Conservation (phyloP, 2,329 filamentous ascomycete genomes). For the Bipolaris sorokiniana region DNA sequence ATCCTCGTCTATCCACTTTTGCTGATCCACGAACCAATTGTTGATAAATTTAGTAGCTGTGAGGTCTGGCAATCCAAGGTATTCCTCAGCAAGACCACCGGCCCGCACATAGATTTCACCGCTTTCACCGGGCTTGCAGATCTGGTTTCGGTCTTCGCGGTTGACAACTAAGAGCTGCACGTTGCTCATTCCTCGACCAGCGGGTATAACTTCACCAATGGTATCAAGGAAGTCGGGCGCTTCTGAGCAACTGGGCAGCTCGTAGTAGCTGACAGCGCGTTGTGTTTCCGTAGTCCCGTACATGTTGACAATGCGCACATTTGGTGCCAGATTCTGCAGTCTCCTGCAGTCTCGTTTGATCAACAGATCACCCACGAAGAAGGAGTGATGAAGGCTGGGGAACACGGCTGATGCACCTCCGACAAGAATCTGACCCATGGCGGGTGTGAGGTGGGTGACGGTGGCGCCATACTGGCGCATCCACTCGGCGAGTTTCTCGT, state of each 20-base stretch:
- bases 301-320: conserved; percentile 80
- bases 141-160: conserved; percentile 66
- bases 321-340: conserved; percentile 76
- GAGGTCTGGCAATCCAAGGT: conserved; percentile 67
- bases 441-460: conserved; percentile 88
- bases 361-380: conserved; percentile 91
- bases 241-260: conserved; percentile 70
- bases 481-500: conserved; percentile 89
- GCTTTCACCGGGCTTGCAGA: conserved; percentile 80
- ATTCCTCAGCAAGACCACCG: conserved; percentile 82
- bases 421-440: conserved; percentile 95
- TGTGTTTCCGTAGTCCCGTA: conserved; percentile 89
- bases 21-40: conserved; percentile 84
- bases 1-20: conserved; percentile 71
- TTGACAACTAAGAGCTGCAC: conserved; percentile 88
- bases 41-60: conserved; percentile 76
- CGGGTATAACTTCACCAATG: conserved; percentile 78
- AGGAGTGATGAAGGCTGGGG: conserved; percentile 75
- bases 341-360: conserved; percentile 81
- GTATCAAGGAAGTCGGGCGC: conserved; percentile 69
- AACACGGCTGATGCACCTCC: conserved; percentile 81
- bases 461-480: conserved; percentile 76
- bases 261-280: conserved; percentile 80
- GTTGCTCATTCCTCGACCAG: conserved; percentile 83
- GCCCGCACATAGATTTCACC: conserved; percentile 86